A percentile compares a stretch with the other conserved stretches of the same genome.
Evolutionary conservation across 192 early-diverging fungal species (phyloP).

Genomic region (Backusella macrospora): DNA sequence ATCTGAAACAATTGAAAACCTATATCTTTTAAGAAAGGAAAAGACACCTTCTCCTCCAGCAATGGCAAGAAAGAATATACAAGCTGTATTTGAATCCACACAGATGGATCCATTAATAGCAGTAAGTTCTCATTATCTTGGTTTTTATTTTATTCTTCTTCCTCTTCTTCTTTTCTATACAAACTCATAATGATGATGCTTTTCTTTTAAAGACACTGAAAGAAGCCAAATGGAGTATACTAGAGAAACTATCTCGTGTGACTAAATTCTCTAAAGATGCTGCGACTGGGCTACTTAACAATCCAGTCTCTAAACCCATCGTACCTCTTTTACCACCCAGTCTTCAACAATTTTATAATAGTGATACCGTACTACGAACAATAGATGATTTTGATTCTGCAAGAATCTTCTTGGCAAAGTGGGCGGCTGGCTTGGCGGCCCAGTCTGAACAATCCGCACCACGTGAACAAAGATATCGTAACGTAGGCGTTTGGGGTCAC

Average conservation of each 20-base stretch:
- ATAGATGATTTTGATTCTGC: constrained; percentile 83
- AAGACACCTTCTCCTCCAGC: not conserved
- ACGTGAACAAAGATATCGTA: constrained; percentile 28
- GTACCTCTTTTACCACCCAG: constrained; percentile 53
- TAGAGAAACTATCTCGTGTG: constrained; percentile 78
- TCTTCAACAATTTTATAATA: constrained; percentile 55
- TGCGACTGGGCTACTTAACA: constrained; percentile 51
- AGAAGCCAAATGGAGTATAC: constrained; percentile 72
- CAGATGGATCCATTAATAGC: constrained; percentile 44
- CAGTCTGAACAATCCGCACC: constrained; percentile 35
- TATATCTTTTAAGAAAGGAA: not conserved
- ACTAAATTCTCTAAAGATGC: constrained; percentile 71
- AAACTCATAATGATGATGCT: not conserved
- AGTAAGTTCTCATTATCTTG: constrained; percentile 35
- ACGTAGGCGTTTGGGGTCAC: constrained; percentile 42
- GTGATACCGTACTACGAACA: constrained; percentile 58
- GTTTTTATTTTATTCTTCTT: not conserved
- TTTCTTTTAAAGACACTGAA: constrained; percentile 55
- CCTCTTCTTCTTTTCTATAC: not conserved
- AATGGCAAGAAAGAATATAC: not conserved
- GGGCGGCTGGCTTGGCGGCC: constrained; percentile 63
- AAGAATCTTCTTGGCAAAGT: constrained; percentile 76
- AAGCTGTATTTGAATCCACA: constrained; percentile 35
- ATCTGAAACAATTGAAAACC: not conserved
- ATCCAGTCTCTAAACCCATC: constrained; percentile 57